Base-by-base conservation (phyloP, 768 basidiomycete species). In the Psilocybe tampanensis region DNA sequence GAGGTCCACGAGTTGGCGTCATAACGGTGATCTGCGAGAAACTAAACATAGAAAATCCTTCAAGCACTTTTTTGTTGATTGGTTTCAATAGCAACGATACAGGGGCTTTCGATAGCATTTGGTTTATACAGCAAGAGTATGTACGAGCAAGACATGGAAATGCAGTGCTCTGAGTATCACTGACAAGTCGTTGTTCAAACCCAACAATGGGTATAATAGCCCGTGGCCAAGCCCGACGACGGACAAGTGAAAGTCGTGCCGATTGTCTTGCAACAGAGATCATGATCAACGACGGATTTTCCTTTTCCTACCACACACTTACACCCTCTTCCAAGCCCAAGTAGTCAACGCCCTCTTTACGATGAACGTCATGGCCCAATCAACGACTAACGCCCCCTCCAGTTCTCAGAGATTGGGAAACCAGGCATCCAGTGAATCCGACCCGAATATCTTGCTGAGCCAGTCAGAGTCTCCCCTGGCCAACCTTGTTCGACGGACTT, bases 401-500 rank as follows among this genome's bases (percentile, higher is more conserved):
- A 15, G 47, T 33, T 48, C 45, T 17, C 47, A 23, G 8, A 48
- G 29, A 48, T 48, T 48, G 29, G 47, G 13, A 5, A n/a, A 39
- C 36, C 36, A 39, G 12, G n/a, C 8, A 6, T 29, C 26, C 32
- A 48, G 29, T 19, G 4, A 15, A 2, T 48, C 47, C 47, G 47
- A 48, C 26, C n/a, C 47, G 6, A 42, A 24, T 29, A 50, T 48
- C 18, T 9, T 42, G 18, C 26, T 49, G 22, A 64, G 60, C 15
- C 63, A 68, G 24, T 43, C 59, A 12, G 68, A 69, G 19, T 89
- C 88, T 1, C 88, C 88, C 7, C 75, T 89, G 39, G 80, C 84
- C 39, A 73, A 79, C 2, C 79, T 89, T 47, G 82, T 81, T 53
- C 78, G 81, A 55, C 73, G 74, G 53, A 78, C 84, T 8, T 86